A percentile compares a stretch with the other conserved stretches of the same genome.
phyloP scores from a whole-genome alignment of 306 rosid genomes.

The Fragaria nilgerrensis region DNA sequence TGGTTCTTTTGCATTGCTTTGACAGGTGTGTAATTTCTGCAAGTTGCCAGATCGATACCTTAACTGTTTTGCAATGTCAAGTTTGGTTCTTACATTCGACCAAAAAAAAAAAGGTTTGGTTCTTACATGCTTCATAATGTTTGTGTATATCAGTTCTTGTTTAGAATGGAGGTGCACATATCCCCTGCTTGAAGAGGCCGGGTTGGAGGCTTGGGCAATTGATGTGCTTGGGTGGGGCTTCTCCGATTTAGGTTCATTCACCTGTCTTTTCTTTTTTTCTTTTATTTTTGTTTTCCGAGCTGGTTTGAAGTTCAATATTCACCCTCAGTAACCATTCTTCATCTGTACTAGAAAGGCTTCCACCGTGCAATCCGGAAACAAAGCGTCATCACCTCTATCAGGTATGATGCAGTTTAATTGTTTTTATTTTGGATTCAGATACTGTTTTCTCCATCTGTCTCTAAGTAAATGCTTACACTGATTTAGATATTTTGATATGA shows the following conservation, averaged over 20 bases:
- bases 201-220: constrained; percentile 88
- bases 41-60: constrained; percentile 1
- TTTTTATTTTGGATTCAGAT: not conserved
- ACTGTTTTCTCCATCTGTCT: not conserved
- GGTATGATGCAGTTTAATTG: constrained; percentile 39
- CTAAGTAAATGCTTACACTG: not conserved
- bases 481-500: not conserved
- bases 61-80: not conserved
- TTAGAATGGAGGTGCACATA: constrained; percentile 84
- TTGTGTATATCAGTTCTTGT: constrained; percentile 66
- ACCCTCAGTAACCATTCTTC: constrained; percentile 4
- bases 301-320: constrained; percentile 6
- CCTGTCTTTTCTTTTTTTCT: not conserved
- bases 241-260: constrained; percentile 75
- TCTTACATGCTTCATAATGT: constrained; percentile 20
- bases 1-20: constrained; percentile 89
- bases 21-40: constrained; percentile 59
- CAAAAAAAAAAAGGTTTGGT: no score
- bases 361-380: constrained; percentile 63
- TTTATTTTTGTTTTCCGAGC: not conserved
- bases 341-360: constrained; percentile 60
- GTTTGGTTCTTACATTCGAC: constrained; percentile 24
- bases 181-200: constrained; percentile 86
- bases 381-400: constrained; percentile 86
- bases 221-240: constrained; percentile 99